Evolutionary conservation across 306 rosid species (phyloP).

Genomic region (Cicer yamashitae): DNA sequence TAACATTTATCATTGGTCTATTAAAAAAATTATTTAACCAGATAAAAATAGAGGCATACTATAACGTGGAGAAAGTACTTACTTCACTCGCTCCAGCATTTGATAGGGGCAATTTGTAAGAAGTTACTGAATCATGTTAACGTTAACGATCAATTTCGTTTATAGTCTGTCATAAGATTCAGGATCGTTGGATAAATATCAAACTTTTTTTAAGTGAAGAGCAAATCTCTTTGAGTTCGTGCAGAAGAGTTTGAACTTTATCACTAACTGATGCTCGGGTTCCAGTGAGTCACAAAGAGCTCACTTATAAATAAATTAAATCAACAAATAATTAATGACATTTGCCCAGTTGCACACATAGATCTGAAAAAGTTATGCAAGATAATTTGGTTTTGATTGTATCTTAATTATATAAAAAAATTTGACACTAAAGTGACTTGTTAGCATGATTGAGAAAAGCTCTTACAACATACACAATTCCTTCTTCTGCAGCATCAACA

Average conservation of each 20-base stretch:
- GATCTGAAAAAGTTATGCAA: no score
- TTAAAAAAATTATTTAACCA: slow-evolving; percentile 35
- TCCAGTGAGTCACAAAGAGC: slow-evolving; percentile 90
- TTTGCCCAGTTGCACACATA: no score
- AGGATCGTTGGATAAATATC: not conserved
- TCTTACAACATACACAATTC: slow-evolving; percentile 85
- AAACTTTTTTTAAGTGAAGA: not conserved
- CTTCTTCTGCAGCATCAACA: slow-evolving; percentile 86
- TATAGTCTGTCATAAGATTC: not conserved
- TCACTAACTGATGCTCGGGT: slow-evolving; percentile 81
- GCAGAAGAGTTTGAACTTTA: slow-evolving; percentile 65
- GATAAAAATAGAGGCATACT: no score
- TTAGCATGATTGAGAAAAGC: slow-evolving; percentile 31
- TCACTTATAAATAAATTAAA: slow-evolving; percentile 70
- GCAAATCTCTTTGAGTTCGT: slow-evolving; percentile 81
- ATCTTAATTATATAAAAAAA: no score
- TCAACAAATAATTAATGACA: not conserved
- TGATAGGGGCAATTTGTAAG: no score
- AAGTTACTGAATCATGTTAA: no score
- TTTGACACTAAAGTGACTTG: no score
- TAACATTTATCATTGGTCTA: not conserved
- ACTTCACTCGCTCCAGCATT: slow-evolving; percentile 73
- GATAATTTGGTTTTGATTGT: no score
- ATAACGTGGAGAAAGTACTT: no score
- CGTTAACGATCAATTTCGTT: no score